Conservation (phyloP, 2,329 filamentous ascomycete genomes). For the Ophiocordyceps unilateralis region DNA sequence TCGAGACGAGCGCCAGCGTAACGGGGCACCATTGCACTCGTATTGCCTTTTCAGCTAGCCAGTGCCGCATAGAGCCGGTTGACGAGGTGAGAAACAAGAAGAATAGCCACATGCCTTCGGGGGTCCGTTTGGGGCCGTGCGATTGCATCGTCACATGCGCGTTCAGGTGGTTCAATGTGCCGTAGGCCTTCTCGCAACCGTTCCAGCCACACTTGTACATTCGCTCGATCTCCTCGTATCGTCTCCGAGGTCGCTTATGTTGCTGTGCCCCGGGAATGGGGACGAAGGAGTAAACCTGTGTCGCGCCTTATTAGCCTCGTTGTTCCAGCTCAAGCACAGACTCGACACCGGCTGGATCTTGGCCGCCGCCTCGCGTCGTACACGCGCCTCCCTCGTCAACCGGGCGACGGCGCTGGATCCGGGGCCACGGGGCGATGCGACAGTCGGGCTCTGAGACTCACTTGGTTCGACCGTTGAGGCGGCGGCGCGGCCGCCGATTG, state of each 20-base stretch:
- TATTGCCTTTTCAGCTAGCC: too few relatives aligned
- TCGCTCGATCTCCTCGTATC: slow-evolving; percentile 96
- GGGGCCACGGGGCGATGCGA: not conserved
- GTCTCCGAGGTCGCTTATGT: slow-evolving; percentile 81
- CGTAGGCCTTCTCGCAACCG: slow-evolving; percentile 95
- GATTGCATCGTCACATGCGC: slow-evolving; percentile 98
- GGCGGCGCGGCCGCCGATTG: slow-evolving; percentile 38
- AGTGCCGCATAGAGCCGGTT: too few relatives aligned
- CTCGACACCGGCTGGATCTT: too few relatives aligned
- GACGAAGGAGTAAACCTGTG: slow-evolving; percentile 94
- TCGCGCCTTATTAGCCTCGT: slow-evolving; percentile 4
- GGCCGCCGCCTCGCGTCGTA: not conserved
- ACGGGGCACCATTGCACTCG: too few relatives aligned
- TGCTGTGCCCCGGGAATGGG: slow-evolving; percentile 94
- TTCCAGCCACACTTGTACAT: slow-evolving; percentile 99
- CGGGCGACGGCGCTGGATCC: not conserved
- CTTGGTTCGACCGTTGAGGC: slow-evolving; percentile 36
- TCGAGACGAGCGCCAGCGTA: too few relatives aligned
- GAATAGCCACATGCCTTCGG: slow-evolving; percentile 67
- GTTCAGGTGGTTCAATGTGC: slow-evolving; percentile 91
- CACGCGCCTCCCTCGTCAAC: not conserved
- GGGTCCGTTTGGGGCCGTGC: slow-evolving; percentile 84
- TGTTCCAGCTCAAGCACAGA: too few relatives aligned
- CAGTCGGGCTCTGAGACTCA: slow-evolving; percentile 21
- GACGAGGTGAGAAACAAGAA: too few relatives aligned